A percentile compares a stretch with the other conserved stretches of the same genome.
These are phyloP conservation scores for Aspergillus fructus DNA, from an alignment of 2,329 filamentous ascomycete genomes.

Conservation along the genomic window DNA sequence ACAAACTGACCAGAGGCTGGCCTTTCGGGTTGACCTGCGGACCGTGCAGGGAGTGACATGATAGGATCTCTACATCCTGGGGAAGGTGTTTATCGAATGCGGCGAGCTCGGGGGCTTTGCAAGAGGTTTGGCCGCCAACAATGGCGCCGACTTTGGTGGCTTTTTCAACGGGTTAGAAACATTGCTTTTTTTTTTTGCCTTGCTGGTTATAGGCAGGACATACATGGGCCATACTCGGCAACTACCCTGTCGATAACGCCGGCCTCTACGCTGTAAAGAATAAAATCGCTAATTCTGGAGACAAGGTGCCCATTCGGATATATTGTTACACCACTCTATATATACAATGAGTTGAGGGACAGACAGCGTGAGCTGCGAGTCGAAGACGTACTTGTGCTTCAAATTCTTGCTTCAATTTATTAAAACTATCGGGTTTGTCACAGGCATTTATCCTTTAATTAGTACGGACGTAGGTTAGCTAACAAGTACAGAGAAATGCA, in stretches of 20 bases:
- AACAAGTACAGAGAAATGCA: background rate
- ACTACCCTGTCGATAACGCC: conserved; percentile 86
- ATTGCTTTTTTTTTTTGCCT: background rate
- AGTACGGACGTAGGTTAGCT: conserved; percentile 20
- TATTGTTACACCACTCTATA: conserved; percentile 81
- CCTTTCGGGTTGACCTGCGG: conserved; percentile 83
- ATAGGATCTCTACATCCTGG: conserved; percentile 85
- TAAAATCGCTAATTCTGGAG: conserved; percentile 94
- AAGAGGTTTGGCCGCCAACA: conserved; percentile 95
- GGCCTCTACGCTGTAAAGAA: conserved; percentile 97
- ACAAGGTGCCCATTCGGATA: conserved; percentile 93
- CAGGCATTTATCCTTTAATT: conserved; percentile 82
- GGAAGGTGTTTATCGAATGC: conserved; percentile 91
- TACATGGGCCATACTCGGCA: conserved; percentile 88
- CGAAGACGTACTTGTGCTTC: conserved; percentile 73
- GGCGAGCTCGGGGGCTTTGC: conserved; percentile 92
- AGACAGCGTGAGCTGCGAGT: conserved; percentile 32
- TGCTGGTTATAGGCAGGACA: conserved; percentile 36
- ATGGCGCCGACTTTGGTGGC: conserved; percentile 94
- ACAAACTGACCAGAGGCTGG: conserved; percentile 72
- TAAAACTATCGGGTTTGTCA: conserved; percentile 86
- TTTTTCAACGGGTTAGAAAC: conserved; percentile 42
- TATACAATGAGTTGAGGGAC: conserved; percentile 40
- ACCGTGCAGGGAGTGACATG: conserved; percentile 94
- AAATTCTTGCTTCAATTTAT: conserved; percentile 78